Evolutionary conservation across 768 basidiomycete genomes (phyloP), one percentile per base, ranked within the genome.

Genomic region (Suillus ampliporus): DNA sequence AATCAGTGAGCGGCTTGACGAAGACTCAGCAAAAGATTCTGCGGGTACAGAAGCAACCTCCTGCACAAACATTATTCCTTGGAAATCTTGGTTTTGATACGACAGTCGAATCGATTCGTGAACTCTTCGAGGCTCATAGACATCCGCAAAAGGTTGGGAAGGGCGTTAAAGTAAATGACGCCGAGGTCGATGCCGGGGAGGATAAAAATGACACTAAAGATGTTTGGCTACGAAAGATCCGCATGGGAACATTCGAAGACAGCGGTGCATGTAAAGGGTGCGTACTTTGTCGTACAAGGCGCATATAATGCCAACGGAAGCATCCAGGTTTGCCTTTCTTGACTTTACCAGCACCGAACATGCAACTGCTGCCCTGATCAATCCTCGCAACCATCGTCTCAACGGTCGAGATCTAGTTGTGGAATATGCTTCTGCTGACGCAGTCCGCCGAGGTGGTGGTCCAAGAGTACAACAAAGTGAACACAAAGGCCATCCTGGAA

Each of bases 161-260:
- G 53, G 74, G 76, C 62, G 70, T 66, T 13, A 75, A 77, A n/a
- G 74, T 67, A 28, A 72, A 67, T 19, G 74, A 76, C 48, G 73
- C 71, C 47, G 77, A 65, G 21, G 73, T 64, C 9, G 69, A 61
- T n/a, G 75, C 69, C 4, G 75, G 19, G 50, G 50, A 62, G 46
- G 73, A 73, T 58, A 60, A 60, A 52, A 52, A 63, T 46, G 68
- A 38, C 41, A 58, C 38, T 8, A 66, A 71, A 28, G 83, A 84
- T 51, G 72, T 74, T 26, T 87, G 87, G 88, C 84, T 90, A 79
- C 83, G 91, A 64, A 94, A 94, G 72, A 79, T 99, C 34, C 87
- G 97, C 7, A 84, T 99, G 85, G 95, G 95, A 5, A 96, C 95
- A 19, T 99, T 99, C 67, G 95, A 98, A 73, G 97, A 99, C 75